Base-by-base conservation (phyloP, 208 protist species). In the Leishmania braziliensis region DNA sequence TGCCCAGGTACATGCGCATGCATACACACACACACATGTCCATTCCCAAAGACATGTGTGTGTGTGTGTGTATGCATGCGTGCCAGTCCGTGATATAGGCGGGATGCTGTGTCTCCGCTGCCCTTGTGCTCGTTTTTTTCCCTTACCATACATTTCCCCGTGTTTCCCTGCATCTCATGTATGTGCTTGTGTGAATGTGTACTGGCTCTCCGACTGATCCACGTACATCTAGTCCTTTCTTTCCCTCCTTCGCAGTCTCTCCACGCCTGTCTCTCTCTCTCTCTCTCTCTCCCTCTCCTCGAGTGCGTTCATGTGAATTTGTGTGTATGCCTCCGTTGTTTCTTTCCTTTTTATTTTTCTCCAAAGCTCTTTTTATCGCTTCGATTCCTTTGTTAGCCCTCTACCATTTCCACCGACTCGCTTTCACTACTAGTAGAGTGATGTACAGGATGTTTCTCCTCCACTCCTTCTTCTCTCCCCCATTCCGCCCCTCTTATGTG, bases 351-450 rank as follows among this genome's bases (percentile, higher is more conserved):
- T 33, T 78, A 20, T 78, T 23, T 66, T 3, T 78, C 56, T 53
- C 26, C 63, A 58, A 48, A 58, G 29, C n/a, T 68, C 36, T 79
- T 33, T 83, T 50, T 39, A 20, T 43, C 0, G 70, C 53, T 26
- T 75, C 50, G 26, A 60, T 36, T 73, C 76, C 73, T 46, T 69
- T 33, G 36, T 20, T 39, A 33, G 62, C 51, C 60, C 66, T 76
- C 29, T 75, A 26, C 71, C 68, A 26, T 80, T 46, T 43, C 51
- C 33, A 36, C n/a, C 51, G 2, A 54, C 23, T 26, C 3, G 12
- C 26, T 75, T 81, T 8, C 69, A 73, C 69, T 73, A 73, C 43
- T 54, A 51, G 16, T 54, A 50, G 39, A 50, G 69, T 73, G 69
- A 73, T 73, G 69, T 73, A 73, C 69, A 73, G 39, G 50, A 65